Base-by-base conservation (phyloP, 164 flowering plant species). In the Hamamelis virginiana region DNA sequence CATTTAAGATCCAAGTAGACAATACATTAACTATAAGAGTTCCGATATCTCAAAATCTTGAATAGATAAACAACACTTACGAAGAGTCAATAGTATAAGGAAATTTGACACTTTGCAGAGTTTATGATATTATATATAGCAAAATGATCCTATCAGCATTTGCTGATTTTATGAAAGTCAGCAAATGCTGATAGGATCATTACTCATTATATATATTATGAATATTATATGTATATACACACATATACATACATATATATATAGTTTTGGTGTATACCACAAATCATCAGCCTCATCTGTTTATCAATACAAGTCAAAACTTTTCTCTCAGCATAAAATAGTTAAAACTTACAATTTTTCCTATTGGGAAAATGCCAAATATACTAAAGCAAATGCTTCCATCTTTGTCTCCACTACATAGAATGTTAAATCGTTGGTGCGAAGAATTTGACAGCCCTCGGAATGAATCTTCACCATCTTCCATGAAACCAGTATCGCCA, bases 321-420 rank as follows among this genome's bases (percentile, higher is more conserved):
- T 4, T n/a, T 8, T 18, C 21, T 59, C 13, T 14, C 27, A 27
- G 22, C 38, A 55, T 26, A 14, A 43, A 55, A 27, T 59, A 55
- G 38, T 43, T 43, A 46, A n/a, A n/a, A 86, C 98, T 91, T 84
- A 94, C 98, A 72, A 95, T 76, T 76, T 84, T 87, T 69, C 91
- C 97, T 26, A 95, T 85, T 12, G 89, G 96, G 66, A 95, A 89
- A 81, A 92, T 88, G 64, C 97, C 98, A 89, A 95, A 91, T 76
- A 95, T 95, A 69, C 82, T 87, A 67, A 95, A 91, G 85, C 94
- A 88, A 66, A 95, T 85, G 81, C 63, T 81, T 71, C 98, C 98
- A 79, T 86, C 96, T 72, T 76, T 85, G 72, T 92, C 97, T 68
- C 91, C 97, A 78, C 97, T 92, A 74, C 96, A 91, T 33, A 95